These are phyloP conservation scores for Diplocarpon rosae DNA, from an alignment of 2,329 filamentous ascomycete species.

Conservation along the genomic window DNA sequence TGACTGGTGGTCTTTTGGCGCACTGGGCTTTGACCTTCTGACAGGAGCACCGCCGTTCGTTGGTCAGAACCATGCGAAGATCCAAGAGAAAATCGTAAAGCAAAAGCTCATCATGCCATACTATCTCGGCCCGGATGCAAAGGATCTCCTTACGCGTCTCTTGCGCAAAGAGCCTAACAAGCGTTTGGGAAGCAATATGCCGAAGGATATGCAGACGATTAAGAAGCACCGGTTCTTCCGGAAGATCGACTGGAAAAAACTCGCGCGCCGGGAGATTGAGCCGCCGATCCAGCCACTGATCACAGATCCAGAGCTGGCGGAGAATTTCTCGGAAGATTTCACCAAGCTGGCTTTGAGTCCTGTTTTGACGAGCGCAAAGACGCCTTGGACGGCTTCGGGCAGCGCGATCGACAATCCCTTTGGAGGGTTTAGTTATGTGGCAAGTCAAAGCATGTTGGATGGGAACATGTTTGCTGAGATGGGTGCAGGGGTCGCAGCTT, in stretches of 20 bases:
- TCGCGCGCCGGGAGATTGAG: slow-evolving; percentile 71
- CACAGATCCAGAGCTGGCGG: slow-evolving; percentile 87
- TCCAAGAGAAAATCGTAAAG: slow-evolving; percentile 90
- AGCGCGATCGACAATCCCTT: slow-evolving; percentile 23
- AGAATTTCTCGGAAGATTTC: slow-evolving; percentile 94
- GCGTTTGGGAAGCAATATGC: slow-evolving; percentile 78
- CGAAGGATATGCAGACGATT: slow-evolving; percentile 73
- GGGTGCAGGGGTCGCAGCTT: background rate
- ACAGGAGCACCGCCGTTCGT: slow-evolving; percentile 87
- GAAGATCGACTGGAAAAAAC: slow-evolving; percentile 86
- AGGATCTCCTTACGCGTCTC: slow-evolving; percentile 82
- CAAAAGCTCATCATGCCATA: slow-evolving; percentile 85
- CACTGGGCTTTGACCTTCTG: slow-evolving; percentile 82
- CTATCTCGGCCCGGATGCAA: slow-evolving; percentile 82
- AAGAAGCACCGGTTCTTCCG: slow-evolving; percentile 95
- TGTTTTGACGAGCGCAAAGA: slow-evolving; percentile 34
- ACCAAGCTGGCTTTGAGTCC: slow-evolving; percentile 77
- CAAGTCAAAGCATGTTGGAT: slow-evolving; percentile 27
- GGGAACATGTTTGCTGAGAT: slow-evolving; percentile 8
- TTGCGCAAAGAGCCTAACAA: slow-evolving; percentile 88
- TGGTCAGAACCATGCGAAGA: slow-evolving; percentile 84
- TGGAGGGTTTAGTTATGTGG: slow-evolving; percentile 28
- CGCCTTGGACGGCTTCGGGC: slow-evolving; percentile 13
- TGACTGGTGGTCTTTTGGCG: slow-evolving; percentile 98
- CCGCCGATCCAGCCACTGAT: slow-evolving; percentile 89